A percentile compares a stretch with the other conserved stretches of the same genome.
These are phyloP conservation scores for Thalassiosira delicatula DNA, from an alignment of 352 stramenopile species.

Conservation along the genomic window DNA sequence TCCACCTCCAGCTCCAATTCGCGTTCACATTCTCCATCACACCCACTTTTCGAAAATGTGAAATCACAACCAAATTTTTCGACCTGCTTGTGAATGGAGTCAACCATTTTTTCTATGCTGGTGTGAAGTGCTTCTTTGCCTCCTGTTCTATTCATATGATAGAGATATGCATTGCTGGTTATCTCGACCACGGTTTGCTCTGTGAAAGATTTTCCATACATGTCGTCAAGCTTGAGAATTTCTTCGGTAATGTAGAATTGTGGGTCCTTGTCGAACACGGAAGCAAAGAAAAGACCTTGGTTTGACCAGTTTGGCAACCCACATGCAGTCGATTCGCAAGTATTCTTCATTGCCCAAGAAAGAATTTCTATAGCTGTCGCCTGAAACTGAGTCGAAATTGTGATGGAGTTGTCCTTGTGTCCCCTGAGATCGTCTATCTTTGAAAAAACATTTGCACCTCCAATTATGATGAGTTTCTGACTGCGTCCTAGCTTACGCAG, in stretches of 20 bases:
- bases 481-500: constrained; percentile 86
- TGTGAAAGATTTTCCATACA: constrained; percentile 58
- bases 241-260: constrained; percentile 52
- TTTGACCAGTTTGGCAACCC: constrained; percentile 86
- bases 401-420: constrained; percentile 10
- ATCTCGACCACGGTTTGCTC: constrained; percentile 31
- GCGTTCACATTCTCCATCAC: constrained; percentile 77
- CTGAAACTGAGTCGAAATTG: neutral
- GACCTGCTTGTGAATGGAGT: constrained; percentile 28
- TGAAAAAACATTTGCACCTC: constrained; percentile 83
- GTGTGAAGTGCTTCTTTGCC: constrained; percentile 26
- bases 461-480: constrained; percentile 85
- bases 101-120: constrained; percentile 32
- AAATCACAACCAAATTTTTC: constrained; percentile 56
- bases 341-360: constrained; percentile 89
- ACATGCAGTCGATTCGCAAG: constrained; percentile 78
- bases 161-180: constrained; percentile 18
- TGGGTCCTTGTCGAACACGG: constrained; percentile 53
- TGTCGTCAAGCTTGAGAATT: constrained; percentile 58
- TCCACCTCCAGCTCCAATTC: constrained; percentile 74
- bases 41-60: constrained; percentile 25
- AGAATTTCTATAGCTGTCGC: constrained; percentile 77
- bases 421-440: constrained; percentile 71
- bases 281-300: constrained; percentile 83
- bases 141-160: constrained; percentile 52